phyloP scores from a whole-genome alignment of 78 protist genomes.

The Creolimax fragrantissima region DNA sequence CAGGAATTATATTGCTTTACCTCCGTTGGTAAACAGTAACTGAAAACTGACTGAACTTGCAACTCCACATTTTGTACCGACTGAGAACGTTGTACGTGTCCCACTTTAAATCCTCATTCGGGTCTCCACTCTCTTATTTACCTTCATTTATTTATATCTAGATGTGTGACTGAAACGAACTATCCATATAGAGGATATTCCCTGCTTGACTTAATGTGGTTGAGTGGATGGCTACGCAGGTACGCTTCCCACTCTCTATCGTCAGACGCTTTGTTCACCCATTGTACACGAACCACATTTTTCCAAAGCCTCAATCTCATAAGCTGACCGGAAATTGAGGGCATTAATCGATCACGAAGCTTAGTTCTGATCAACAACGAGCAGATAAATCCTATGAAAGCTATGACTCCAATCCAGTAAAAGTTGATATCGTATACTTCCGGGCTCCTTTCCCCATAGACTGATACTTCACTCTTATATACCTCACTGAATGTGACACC shows the following conservation, averaged over 20 bases:
- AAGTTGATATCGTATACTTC: not conserved
- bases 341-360: not conserved
- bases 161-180: not conserved
- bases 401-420: not conserved
- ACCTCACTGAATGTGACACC: not conserved
- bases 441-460: not conserved
- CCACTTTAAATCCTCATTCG: not conserved
- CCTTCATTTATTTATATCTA: too few relatives aligned
- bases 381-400: not conserved
- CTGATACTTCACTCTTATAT: not conserved
- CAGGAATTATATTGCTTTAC: too few relatives aligned
- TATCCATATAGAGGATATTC: not conserved
- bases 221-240: not conserved
- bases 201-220: not conserved
- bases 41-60: not conserved
- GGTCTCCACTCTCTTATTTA: too few relatives aligned
- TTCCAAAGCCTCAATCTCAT: not conserved
- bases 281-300: not conserved
- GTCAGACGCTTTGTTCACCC: not conserved
- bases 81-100: not conserved
- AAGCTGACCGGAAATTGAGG: not conserved
- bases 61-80: not conserved
- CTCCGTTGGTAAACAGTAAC: not conserved
- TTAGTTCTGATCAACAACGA: not conserved
- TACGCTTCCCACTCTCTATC: not conserved